Percentiles rank a stretch among this genome's conserved stretches.
phyloP scores from a whole-genome alignment of 805 yeast genomes.

The Clavispora vitiphila region DNA sequence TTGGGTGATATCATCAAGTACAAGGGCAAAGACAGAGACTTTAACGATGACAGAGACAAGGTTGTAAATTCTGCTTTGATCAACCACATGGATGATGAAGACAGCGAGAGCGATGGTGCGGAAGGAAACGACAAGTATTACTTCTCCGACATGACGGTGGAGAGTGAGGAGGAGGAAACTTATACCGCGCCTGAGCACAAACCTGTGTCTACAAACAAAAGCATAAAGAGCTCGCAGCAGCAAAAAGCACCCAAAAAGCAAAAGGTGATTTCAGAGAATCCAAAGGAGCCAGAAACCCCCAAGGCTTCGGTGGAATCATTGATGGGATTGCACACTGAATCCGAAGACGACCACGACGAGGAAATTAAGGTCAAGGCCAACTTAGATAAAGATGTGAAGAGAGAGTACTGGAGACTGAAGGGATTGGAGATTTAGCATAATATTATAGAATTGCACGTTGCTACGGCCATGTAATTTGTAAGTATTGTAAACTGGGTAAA shows the following conservation, averaged over 20 bases:
- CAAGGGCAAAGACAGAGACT: constrained; percentile 70
- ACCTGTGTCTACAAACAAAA: background rate
- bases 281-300: too few species aligned
- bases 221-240: background rate
- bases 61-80: constrained; percentile 58
- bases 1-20: constrained; percentile 75
- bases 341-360: constrained; percentile 13
- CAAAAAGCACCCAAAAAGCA: background rate
- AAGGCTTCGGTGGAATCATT: constrained; percentile 15
- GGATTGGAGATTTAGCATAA: constrained; percentile 26
- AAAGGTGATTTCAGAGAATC: too few species aligned
- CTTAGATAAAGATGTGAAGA: constrained; percentile 29
- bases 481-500: too few species aligned
- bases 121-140: constrained; percentile 37
- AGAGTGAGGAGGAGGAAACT: constrained; percentile 23
- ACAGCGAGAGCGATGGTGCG: constrained; percentile 31
- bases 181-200: background rate
- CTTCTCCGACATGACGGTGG: constrained; percentile 40
- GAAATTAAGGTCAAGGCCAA: constrained; percentile 10
- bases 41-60: constrained; percentile 64
- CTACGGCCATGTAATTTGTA: too few species aligned
- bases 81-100: constrained; percentile 20
- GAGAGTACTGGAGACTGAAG: constrained; percentile 41
- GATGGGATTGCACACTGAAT: constrained; percentile 18
- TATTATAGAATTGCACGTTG: background rate